These are phyloP conservation scores for Drosera spatulata DNA, from an alignment of 179 eudicot genomes.

Conservation along the genomic window DNA sequence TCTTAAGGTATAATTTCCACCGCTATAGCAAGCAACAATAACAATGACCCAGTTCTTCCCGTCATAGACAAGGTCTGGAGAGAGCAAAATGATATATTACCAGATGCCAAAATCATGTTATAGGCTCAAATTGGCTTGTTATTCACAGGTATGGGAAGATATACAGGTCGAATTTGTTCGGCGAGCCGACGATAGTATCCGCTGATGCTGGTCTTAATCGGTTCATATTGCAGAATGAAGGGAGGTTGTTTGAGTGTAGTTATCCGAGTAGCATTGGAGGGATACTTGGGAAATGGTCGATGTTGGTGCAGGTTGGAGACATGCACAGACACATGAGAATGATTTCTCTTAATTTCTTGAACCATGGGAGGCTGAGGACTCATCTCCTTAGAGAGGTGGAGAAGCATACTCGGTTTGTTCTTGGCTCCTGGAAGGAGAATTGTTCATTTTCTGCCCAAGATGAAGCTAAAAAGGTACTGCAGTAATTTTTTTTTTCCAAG, in stretches of 20 bases:
- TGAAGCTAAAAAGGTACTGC: constrained; percentile 81
- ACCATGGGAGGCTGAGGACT: constrained; percentile 50
- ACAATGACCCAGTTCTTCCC: no score
- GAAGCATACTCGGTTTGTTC: constrained; percentile 57
- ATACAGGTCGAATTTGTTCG: constrained; percentile 85
- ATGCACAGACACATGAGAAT: constrained; percentile 84
- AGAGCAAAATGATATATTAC: no score
- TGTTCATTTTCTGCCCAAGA: constrained; percentile 80
- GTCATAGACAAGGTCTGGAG: no score
- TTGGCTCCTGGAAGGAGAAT: constrained; percentile 56
- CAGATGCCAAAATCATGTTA: no score
- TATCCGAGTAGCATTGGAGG: constrained; percentile 98
- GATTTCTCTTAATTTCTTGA: constrained; percentile 34
- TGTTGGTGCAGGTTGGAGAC: constrained; percentile 90
- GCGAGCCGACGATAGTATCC: constrained; percentile 91
- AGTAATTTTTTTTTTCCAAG: background rate
- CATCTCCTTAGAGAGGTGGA: constrained; percentile 77
- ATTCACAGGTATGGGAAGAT: constrained; percentile 79
- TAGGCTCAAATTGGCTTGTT: background rate
- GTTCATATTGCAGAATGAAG: constrained; percentile 87
- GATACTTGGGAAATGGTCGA: constrained; percentile 98
- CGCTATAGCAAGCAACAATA: background rate
- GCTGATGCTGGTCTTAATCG: constrained; percentile 80
- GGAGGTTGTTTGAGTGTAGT: constrained; percentile 82
- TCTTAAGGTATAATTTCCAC: constrained; percentile 49